Evolutionary conservation across 2,329 filamentous ascomycete species (phyloP), one percentile per base, ranked within the genome.

Genomic region (Ophiostoma fasciatum): DNA sequence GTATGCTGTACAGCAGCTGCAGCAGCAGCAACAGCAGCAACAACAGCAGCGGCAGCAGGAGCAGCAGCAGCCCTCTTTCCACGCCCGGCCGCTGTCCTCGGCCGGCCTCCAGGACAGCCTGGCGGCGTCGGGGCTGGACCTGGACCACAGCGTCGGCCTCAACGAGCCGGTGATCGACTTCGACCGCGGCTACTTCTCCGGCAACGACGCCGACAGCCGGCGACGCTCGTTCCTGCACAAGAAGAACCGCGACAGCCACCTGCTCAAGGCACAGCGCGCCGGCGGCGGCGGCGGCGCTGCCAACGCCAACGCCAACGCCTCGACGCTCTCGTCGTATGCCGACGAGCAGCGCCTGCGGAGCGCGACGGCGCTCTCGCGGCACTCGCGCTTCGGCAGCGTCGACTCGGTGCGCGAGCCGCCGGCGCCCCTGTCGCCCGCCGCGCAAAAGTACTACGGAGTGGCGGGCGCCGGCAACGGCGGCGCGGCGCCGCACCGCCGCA

Each of bases 101-200:
- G 57, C 66, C 13, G 68, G 65, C 12, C 49, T 66, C 22, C 61
- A 65, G 21, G 66, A 70, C 36, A 47, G 58, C 7, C 35, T 58
- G 33, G 53, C 55, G 17, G 50, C 50, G 17, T 58, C 60, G 2
- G 58, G 59, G 13, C 47, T 55, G 7, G 53, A 60, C 11, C 48
- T 59, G 12, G 62, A 62, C 10, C 22, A 36, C 4, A 22, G 25
- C 17, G 20, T 11, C 42, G 66, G 69, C 37, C 48, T 60, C 13
- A 62, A 63, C 42, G 66, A 71, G 40, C 63, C 63, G 8, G 59
- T 60, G 13, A 56, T 63, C 18, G 82, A 92, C 42, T 56, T 83
- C 13, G 90, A 96, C 49, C 73, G 84, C 25, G 88, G 87, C 18
- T 96, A 96, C 55, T 94, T 94, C 51, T 94, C 88, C 7, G 84